These are phyloP conservation scores for Cornus florida DNA, from an alignment of 148 eudicot species.

Conservation along the genomic window DNA sequence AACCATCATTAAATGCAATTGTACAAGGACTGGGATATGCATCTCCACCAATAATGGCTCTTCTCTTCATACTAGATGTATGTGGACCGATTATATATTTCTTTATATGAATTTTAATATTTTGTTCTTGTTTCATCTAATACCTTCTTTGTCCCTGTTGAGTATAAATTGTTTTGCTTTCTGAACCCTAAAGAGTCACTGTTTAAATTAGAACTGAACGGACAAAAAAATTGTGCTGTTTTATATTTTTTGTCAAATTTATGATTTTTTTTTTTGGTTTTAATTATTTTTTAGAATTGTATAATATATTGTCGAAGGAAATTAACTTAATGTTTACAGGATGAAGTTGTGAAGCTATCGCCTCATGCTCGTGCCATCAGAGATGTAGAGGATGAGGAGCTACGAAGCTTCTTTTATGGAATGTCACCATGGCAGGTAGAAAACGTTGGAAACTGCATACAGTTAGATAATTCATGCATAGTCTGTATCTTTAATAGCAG, in stretches of 20 bases:
- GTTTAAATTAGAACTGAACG: background rate
- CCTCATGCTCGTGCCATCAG: slow-evolving; percentile 99
- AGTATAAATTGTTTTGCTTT: too few species aligned
- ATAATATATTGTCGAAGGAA: background rate
- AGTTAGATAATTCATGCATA: background rate
- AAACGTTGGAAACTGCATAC: background rate
- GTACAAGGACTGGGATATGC: slow-evolving; percentile 96
- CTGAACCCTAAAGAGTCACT: background rate
- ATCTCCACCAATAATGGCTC: slow-evolving; percentile 95
- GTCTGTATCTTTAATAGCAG: background rate
- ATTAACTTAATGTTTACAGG: slow-evolving; percentile 42
- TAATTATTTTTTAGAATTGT: too few species aligned
- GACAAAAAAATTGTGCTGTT: background rate
- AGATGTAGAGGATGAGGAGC: slow-evolving; percentile 97
- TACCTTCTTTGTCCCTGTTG: background rate
- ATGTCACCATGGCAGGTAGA: slow-evolving; percentile 99
- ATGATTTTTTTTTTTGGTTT: too few species aligned
- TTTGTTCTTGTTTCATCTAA: background rate
- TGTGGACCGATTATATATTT: slow-evolving; percentile 7
- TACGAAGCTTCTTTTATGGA: slow-evolving; percentile 90
- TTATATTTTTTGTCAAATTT: background rate
- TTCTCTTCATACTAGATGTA: slow-evolving; percentile 95
- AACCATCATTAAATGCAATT: slow-evolving; percentile 68
- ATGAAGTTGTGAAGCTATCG: slow-evolving; percentile 95
- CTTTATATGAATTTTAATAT: background rate